Base-by-base conservation (phyloP, 352 stramenopile genomes). In the Globisporangium nunn region DNA sequence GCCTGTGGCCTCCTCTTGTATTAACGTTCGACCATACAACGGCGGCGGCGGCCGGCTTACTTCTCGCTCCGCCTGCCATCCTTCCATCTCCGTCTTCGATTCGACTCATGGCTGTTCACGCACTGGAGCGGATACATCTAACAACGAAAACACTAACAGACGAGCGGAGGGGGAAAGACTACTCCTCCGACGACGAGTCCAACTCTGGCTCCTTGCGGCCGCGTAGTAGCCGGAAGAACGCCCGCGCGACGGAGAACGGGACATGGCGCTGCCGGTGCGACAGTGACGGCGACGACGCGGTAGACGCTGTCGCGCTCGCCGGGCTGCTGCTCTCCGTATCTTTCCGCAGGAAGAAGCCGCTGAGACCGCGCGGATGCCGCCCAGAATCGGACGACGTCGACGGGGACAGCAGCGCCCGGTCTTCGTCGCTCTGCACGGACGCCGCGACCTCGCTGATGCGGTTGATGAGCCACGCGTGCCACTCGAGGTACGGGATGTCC, bases 401-500 rank as follows among this genome's bases (percentile, higher is more conserved):
- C 18, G 40, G 66, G 60, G n/a, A 56, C 60, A 17, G 51, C 14
- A 15, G 56, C 64, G 33, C 35, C 39, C 37, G 52, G 28, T 23
- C 46, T 2, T 64, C 50, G 45, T 78, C 60, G 4, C 69, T 62
- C 18, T 81, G 68, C 12, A 85, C 74, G 1, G 70, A 70, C 7
- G 75, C 64, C 17, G 81, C 75, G 44, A 87, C 79, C 12, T 71
- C 59, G 45, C 74, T 75, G 54, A 95, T 95, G 58, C 85, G 83
- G 35, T 88, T 82, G 46, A 88, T 92, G 33, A 95, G 79, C 85
- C 85, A 95, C 31, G 71, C 65, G 53, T 93, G 78, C 85, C 85
- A 95, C 46, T 77, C 64, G 17, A 92, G 71, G 52, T 91, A 95
- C 33, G 82, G 78, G 6, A 93, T 59, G 52, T 88, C 76, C 46